A percentile compares a stretch with the other conserved stretches of the same genome.
Evolutionary conservation across 1,284 basidiomycete genomes (phyloP).

Genomic region (Hemileia vastatrix): DNA sequence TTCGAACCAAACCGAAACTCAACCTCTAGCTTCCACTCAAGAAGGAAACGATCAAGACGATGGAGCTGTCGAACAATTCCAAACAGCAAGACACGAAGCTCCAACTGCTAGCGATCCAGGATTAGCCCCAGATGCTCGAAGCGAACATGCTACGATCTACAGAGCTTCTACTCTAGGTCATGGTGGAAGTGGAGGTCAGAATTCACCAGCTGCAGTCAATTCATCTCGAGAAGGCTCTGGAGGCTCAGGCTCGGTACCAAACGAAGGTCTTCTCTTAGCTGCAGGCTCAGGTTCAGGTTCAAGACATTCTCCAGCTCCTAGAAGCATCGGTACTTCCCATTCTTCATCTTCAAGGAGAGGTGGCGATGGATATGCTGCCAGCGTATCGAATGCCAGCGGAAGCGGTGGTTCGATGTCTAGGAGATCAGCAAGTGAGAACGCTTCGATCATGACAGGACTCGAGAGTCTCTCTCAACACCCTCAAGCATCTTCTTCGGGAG

Average conservation of each 20-base stretch:
- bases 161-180: conserved; percentile 24
- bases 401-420: neutral
- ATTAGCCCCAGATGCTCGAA: conserved; percentile 26
- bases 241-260: conserved; percentile 23
- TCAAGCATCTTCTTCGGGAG: neutral
- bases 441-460: neutral
- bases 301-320: neutral
- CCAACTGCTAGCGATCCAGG: conserved; percentile 24
- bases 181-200: conserved; percentile 8
- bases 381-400: conserved; percentile 23
- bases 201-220: conserved; percentile 18
- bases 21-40: neutral
- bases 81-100: conserved; percentile 8
- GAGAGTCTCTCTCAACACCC: neutral
- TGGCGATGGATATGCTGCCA: conserved; percentile 26
- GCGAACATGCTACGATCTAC: conserved; percentile 29
- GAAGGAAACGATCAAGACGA: conserved; percentile 2
- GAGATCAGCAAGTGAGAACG: neutral
- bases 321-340: conserved; percentile 1
- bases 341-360: neutral
- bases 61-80: conserved; percentile 2
- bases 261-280: neutral
- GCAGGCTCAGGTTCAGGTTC: neutral
- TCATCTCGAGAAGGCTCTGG: conserved; percentile 26
- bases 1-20: neutral